A percentile compares a stretch with the other conserved stretches of the same genome.
Evolutionary conservation across 805 yeast species (phyloP).

Genomic region (Candida arabinofermentans): DNA sequence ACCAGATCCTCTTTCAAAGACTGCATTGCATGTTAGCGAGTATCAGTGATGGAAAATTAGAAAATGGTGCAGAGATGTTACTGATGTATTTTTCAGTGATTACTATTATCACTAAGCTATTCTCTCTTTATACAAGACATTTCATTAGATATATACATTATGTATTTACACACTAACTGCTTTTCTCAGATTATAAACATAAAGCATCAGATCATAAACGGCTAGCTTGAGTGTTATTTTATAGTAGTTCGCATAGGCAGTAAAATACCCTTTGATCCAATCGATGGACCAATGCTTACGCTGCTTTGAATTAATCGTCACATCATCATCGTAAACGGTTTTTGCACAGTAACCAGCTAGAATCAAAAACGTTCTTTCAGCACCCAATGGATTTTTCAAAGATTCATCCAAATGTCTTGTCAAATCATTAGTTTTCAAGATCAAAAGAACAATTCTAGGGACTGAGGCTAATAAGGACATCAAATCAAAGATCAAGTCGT

Average conservation of each 20-base stretch:
- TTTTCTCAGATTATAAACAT: constrained; percentile 8
- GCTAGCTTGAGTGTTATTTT: constrained; percentile 29
- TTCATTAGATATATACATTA: background rate
- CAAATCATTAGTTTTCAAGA: constrained; percentile 90
- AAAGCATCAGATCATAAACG: constrained; percentile 31
- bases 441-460: constrained; percentile 82
- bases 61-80: too few relatives aligned
- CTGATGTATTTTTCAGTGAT: too few relatives aligned
- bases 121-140: too few relatives aligned
- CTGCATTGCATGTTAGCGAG: too few relatives aligned
- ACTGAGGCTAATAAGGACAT: constrained; percentile 75
- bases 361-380: constrained; percentile 81
- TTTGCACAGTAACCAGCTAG: constrained; percentile 87
- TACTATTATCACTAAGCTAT: too few relatives aligned
- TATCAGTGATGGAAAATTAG: too few relatives aligned
- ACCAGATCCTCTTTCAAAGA: too few relatives aligned
- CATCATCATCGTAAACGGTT: constrained; percentile 67
- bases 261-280: constrained; percentile 26
- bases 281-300: constrained; percentile 15
- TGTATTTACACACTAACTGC: background rate
- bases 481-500: constrained; percentile 64
- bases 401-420: constrained; percentile 86
- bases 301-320: constrained; percentile 4
- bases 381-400: constrained; percentile 77
- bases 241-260: constrained; percentile 32